Evolutionary conservation across 495 filamentous ascomycete species (phyloP).

Genomic region (Trichoderma parareesei): DNA sequence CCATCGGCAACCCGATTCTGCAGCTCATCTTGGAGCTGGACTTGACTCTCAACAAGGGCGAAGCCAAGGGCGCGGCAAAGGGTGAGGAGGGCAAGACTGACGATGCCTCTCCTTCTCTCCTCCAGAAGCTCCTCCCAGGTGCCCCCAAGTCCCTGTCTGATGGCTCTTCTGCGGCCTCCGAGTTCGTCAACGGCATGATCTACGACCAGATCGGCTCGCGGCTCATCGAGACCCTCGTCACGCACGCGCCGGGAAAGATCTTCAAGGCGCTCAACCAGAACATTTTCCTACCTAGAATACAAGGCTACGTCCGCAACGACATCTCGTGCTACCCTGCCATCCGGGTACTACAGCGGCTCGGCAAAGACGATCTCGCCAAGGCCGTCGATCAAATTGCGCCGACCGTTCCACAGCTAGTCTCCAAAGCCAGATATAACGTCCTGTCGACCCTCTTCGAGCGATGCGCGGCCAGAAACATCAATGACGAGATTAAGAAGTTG

Average conservation of each 20-base stretch:
- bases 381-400: constrained; percentile 61
- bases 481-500: constrained; percentile 50
- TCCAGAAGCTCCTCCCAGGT: constrained; percentile 35
- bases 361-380: constrained; percentile 69
- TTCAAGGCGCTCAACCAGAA: constrained; percentile 78
- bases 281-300: constrained; percentile 67
- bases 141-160: constrained; percentile 38
- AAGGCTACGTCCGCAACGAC: constrained; percentile 74
- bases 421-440: constrained; percentile 65
- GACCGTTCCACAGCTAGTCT: constrained; percentile 58
- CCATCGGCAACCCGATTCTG: constrained; percentile 79
- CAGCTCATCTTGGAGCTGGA: constrained; percentile 84
- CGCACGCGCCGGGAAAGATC: constrained; percentile 69
- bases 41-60: constrained; percentile 56
- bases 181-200: constrained; percentile 75
- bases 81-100: constrained; percentile 14
- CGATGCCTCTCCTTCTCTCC: constrained; percentile 16
- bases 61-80: constrained; percentile 37
- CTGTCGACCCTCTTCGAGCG: constrained; percentile 77
- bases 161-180: constrained; percentile 31
- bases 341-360: constrained; percentile 69
- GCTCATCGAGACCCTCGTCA: constrained; percentile 76
- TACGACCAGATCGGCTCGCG: constrained; percentile 87
- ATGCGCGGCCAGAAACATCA: constrained; percentile 53
- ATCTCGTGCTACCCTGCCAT: constrained; percentile 80